Evolutionary conservation across 2,329 filamentous ascomycete genomes (phyloP).

Genomic region (Bisporella sp.): DNA sequence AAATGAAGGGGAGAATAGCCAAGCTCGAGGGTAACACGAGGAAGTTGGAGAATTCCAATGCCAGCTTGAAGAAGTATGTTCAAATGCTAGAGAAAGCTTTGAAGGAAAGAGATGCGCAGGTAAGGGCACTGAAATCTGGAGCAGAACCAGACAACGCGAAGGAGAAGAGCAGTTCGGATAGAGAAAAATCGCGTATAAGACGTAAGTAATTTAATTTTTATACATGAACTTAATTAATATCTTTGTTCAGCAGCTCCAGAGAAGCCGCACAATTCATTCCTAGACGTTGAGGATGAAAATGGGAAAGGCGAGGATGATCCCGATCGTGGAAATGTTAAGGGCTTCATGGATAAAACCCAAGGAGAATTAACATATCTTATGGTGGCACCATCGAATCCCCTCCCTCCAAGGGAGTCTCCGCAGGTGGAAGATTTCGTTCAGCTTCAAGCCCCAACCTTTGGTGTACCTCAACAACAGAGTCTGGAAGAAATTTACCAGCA

Average conservation of each 20-base stretch:
- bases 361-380: slow-evolving; percentile 62
- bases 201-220: slow-evolving; percentile 32
- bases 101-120: slow-evolving; percentile 74
- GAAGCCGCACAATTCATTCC: slow-evolving; percentile 27
- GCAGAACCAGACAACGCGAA: slow-evolving; percentile 30
- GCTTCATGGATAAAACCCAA: slow-evolving; percentile 57
- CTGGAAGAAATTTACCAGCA: slow-evolving; percentile 26
- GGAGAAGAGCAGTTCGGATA: slow-evolving; percentile 43
- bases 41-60: slow-evolving; percentile 81
- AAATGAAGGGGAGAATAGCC: slow-evolving; percentile 97
- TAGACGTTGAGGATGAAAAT: slow-evolving; percentile 40
- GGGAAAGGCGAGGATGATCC: slow-evolving; percentile 22
- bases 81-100: slow-evolving; percentile 82
- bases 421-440: slow-evolving; percentile 47
- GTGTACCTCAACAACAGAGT: slow-evolving; percentile 33
- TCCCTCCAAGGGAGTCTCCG: slow-evolving; percentile 57
- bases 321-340: slow-evolving; percentile 48
- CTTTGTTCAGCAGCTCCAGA: slow-evolving; percentile 11
- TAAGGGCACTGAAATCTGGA: slow-evolving; percentile 41
- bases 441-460: slow-evolving; percentile 38
- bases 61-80: slow-evolving; percentile 85
- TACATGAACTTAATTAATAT: not conserved
- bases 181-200: slow-evolving; percentile 47
- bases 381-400: slow-evolving; percentile 59
- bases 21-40: slow-evolving; percentile 84